Evolutionary conservation across 1,284 basidiomycete genomes (phyloP), one percentile per base, ranked within the genome.

Genomic region (Volvariella volvacea): DNA sequence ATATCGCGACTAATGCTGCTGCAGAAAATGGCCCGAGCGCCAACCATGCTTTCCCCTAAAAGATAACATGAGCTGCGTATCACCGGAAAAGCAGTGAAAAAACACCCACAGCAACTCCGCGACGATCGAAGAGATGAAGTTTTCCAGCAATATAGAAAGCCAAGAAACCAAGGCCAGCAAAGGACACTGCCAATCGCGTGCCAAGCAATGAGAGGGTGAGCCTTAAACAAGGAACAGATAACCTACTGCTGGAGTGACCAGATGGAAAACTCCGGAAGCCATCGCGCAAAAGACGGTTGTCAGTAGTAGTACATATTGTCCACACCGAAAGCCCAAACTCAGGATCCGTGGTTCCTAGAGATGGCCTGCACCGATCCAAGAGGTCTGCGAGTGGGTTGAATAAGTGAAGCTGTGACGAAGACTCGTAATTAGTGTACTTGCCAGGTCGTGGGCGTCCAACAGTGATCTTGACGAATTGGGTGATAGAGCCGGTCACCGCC

Each of bases 261-360:
- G 88, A 92, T 3, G 91, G 91, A 64, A 99, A 97, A 58, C 88
- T 92, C 54, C 90, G 80, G 71, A 93, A 98, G 0, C 94, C 94
- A 59, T 95, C 92, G 22, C 74, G 67, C 53, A 94, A 62, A 4
- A 81, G 73, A 12, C 58, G 50, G 10, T 60, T 55, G 56, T 90
- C 67, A 0, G 72, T 73, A 53, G 83, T 78, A 0, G 89, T 91
- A 65, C 95, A 99, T 44, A 97, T 84, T 1, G 74, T 71, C 43
- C 76, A 79, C 2, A 74, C 84, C 0, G 83, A 83, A 8, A 98
- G 71, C 0, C 89, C 88, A 50, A 78, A 93, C 1, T 72, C 60
- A 1, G 87, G 80, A 56, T 96, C 86, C 0, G 61, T 62, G 1
- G 83, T 72, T 1, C 83, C 88, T 0, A 67, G 42, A 19, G 58